Base-by-base conservation (phyloP, 306 rosid genomes). In the Quercus agrifolia region DNA sequence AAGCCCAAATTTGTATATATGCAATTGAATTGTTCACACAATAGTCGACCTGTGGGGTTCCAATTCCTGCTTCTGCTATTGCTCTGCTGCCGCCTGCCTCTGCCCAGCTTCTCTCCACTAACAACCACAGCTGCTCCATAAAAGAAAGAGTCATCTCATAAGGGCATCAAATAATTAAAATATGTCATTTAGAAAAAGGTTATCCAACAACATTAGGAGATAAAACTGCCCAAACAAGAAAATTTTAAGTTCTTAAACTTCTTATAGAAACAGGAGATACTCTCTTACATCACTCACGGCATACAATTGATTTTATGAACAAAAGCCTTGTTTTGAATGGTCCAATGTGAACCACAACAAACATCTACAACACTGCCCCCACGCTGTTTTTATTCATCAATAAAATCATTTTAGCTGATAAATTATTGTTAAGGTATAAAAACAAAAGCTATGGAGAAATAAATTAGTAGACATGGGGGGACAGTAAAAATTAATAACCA, bases 61-160 rank as follows among this genome's bases (percentile, higher is more conserved):
- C 31, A 30, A 30, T 30, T 30, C 31, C 31, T 30, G 31, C 0
- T 30, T 30, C 31, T 30, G 4, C 31, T 30, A 30, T 30, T 30
- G 31, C 31, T 30, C 31, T 30, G 31, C 31, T 30, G 31, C 31
- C 31, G 4, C 23, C 23, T 21, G 23, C 23, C 23, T 21, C 31
- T 30, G 4, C 31, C 31, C 81, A 94, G 85, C 85, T 95, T 85
- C 81, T 94, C 99, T 5, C 88, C 91, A 83, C 87, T 83, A 66
- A 94, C 90, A 80, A 90, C 86, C 4, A 79, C 78, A 61, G 99
- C 99, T 94, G 94, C 84, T 62, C 21, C 63, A 86, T 81, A 83
- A 56, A 21, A 74, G 6, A 21, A 31, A 81, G 33, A 74, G 61
- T 18, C 21, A 19, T 56, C 79, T 55, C 79, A 83, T 28, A 73